Evolutionary conservation across 1,284 basidiomycete species (phyloP), one percentile per base, ranked within the genome.

Genomic region (Malassezia cuniculi): DNA sequence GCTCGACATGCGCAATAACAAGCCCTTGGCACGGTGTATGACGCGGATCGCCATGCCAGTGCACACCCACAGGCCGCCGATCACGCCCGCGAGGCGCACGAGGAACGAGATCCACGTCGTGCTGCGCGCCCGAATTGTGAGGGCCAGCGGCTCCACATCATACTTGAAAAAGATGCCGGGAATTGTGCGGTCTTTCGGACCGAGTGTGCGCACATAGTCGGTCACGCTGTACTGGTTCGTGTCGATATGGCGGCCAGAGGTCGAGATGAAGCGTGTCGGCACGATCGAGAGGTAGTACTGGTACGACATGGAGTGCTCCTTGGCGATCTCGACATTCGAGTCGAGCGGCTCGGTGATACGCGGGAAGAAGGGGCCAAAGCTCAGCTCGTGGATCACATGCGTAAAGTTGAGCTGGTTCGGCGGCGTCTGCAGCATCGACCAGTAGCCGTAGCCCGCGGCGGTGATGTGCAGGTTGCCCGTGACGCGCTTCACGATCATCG

Each of bases 221-320:
- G 85, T 94, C 2, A 95, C 90, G 34, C 83, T 85, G 71, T 97
- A 95, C 69, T 94, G 82, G 57, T 87, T 80, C 0, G 90, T 97
- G 21, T 77, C 68, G 16, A 76, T 54, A n/a, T 76, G 18, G 35
- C 65, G 39, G 69, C 76, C 41, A 73, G 76, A 26, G 71, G 80
- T 21, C 76, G 73, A 80, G 48, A 90, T 76, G 69, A 94, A 95
- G 3, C 80, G 82, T 0, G 90, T 95, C 0, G 90, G 89, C 2
- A 97, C 87, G 46, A 95, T 82, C 31, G 83, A 82, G 11, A 95
- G 71, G 73, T 84, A 95, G 68, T 97, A 95, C 66, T 93, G 86
- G 69, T 87, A 94, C 5, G 57, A 52, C 15, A 33, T 34, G 11
- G 62, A 58, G 86, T 83, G 78, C 30, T 86, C 74, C 24, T 78